These are phyloP conservation scores for Mortierella alpina DNA, from an alignment of 192 early-diverging fungal genomes.

Conservation along the genomic window DNA sequence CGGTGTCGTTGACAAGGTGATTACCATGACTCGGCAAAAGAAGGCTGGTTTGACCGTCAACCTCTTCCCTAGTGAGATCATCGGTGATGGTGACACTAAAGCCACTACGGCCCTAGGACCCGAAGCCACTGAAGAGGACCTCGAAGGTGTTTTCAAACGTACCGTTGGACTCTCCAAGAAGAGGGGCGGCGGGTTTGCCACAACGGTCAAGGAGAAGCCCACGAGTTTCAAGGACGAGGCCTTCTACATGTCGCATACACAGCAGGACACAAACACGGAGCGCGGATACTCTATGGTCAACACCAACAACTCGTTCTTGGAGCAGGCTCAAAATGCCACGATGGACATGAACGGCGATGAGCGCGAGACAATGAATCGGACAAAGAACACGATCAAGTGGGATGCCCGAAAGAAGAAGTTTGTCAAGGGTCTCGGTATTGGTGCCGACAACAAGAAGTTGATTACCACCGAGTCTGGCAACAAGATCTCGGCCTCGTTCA, in stretches of 20 bases:
- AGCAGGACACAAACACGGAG: slow-evolving; percentile 89
- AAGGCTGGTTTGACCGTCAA: slow-evolving; percentile 51
- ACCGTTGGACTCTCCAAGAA: slow-evolving; percentile 39
- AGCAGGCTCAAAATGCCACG: slow-evolving; percentile 81
- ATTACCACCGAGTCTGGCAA: slow-evolving; percentile 93
- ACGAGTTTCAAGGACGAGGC: slow-evolving; percentile 79
- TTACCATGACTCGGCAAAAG: slow-evolving; percentile 51
- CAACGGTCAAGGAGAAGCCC: slow-evolving; percentile 37
- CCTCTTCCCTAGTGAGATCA: slow-evolving; percentile 32
- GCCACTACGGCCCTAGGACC: slow-evolving; percentile 16
- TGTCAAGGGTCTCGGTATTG: slow-evolving; percentile 82
- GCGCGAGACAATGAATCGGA: slow-evolving; percentile 66
- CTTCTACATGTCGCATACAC: slow-evolving; percentile 90
- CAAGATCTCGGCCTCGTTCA: slow-evolving; percentile 89
- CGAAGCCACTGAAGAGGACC: slow-evolving; percentile 46
- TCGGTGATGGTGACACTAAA: neutral
- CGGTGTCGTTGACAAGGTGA: slow-evolving; percentile 59
- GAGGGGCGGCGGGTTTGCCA: neutral
- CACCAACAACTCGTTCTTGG: slow-evolving; percentile 78
- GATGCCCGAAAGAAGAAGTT: slow-evolving; percentile 95
- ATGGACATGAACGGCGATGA: slow-evolving; percentile 89
- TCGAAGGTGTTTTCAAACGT: slow-evolving; percentile 42
- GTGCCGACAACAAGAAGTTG: slow-evolving; percentile 95
- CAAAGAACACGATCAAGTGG: slow-evolving; percentile 83
- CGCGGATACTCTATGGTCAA: slow-evolving; percentile 78